Evolutionary conservation across 164 flowering plant genomes (phyloP), one percentile per base, ranked within the genome.

Genomic region (Dillenia suffruticosa): DNA sequence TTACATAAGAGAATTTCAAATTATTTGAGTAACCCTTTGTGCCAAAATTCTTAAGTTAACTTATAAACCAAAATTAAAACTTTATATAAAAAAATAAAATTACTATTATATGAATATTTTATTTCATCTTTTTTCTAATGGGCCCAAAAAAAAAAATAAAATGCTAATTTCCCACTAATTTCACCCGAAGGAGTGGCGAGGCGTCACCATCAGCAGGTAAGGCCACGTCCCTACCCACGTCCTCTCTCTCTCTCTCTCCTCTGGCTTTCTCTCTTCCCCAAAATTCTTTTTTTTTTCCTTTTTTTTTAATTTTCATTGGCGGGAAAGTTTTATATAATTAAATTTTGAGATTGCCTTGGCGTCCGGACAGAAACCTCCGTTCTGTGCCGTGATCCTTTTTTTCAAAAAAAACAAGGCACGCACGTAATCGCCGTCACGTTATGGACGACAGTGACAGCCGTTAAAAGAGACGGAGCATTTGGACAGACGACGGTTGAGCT

Each of bases 351-450:
- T 9, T 12, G 47, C 9, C 9, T 61, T 70, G 54, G 57, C 46
- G 62, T 70, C 69, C 74, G 66, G 40, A 5, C 40, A 63, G 56
- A 22, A 50, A 47, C 59, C 51, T 54, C 62, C 65, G 70, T 62
- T 50, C 32, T 40, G 19, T 47, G 63, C 43, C 67, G 59, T 44
- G 64, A 40, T 2, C 10, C n/a, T 12, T 43, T 5, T 44, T 19
- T 12, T 7, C 1, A 46, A 19, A 1, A 44, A 3, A 11, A 14
- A 6, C 40, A 32, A 32, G 6, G 40, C 6, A 5, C 5, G 40
- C 6, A 32, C 0, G 40, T 32, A 32, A 32, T 15, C 16, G 59
- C 52, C 16, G 53, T 46, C 7, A 32, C 10, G 54, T 13, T 9
- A 14, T 22, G 13, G 49, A 56, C 10, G 56, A 48, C 9, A 56